Percentiles rank a stretch among this genome's conserved stretches.
Conservation (phyloP, 139 green algal genomes). For the Chlorella sp. region DNA sequence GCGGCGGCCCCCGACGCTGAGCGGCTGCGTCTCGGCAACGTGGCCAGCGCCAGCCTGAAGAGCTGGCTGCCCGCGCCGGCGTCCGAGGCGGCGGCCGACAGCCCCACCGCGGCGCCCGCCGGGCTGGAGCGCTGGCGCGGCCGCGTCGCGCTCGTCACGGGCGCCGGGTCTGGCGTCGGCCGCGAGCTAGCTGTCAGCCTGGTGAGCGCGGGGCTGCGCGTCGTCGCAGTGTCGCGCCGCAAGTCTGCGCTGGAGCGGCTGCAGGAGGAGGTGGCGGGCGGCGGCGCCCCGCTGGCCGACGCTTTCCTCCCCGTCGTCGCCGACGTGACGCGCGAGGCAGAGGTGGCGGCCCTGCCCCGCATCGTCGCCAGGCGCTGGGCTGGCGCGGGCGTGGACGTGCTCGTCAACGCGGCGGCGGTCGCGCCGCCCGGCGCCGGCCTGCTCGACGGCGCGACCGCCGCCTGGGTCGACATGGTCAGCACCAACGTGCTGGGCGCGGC, state of each 20-base stretch:
- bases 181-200: slow-evolving; percentile 66
- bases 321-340: slow-evolving; percentile 70
- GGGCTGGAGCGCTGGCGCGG: slow-evolving; percentile 61
- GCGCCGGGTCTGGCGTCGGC: slow-evolving; percentile 76
- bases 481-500: slow-evolving; percentile 81
- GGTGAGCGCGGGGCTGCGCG: slow-evolving; percentile 63
- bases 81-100: neutral
- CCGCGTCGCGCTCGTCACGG: slow-evolving; percentile 77
- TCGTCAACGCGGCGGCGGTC: slow-evolving; percentile 56
- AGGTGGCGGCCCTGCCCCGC: slow-evolving; percentile 65
- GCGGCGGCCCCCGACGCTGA: too few relatives aligned
- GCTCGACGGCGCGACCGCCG: slow-evolving; percentile 63
- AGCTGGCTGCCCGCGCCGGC: neutral
- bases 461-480: slow-evolving; percentile 55
- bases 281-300: slow-evolving; percentile 55
- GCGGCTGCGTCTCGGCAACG: too few relatives aligned
- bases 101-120: neutral
- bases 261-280: slow-evolving; percentile 58
- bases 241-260: slow-evolving; percentile 76
- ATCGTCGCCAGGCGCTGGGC: slow-evolving; percentile 80
- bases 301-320: slow-evolving; percentile 89
- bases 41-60: slow-evolving; percentile 19
- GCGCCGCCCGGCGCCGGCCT: slow-evolving; percentile 13
- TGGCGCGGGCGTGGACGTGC: slow-evolving; percentile 62
- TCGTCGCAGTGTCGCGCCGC: slow-evolving; percentile 78